phyloP scores from a whole-genome alignment of 2,329 filamentous ascomycete species.

The Calcarisporium arbuscula region DNA sequence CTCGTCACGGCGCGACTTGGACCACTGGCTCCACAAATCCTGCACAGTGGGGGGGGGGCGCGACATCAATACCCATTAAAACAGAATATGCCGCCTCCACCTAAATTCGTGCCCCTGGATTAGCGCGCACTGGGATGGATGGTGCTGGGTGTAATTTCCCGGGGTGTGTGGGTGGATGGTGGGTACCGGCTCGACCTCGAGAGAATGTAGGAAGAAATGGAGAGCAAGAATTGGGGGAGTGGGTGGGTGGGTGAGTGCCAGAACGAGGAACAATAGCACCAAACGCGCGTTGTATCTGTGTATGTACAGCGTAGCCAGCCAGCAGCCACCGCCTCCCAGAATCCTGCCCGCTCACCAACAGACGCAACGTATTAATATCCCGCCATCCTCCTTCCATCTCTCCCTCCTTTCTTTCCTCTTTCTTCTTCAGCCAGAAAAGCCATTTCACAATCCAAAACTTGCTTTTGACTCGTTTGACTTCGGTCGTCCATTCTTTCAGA shows the following conservation, averaged over 20 bases:
- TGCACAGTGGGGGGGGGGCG: too few relatives aligned
- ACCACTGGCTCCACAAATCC: too few relatives aligned
- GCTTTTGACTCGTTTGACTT: constrained; percentile 43
- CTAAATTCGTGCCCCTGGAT: constrained; percentile 11
- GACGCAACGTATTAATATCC: constrained; percentile 39
- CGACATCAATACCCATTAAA: too few relatives aligned
- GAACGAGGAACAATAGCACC: neutral
- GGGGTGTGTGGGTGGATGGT: constrained; percentile 5
- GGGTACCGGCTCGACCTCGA: too few relatives aligned
- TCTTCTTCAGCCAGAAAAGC: constrained; percentile 38
- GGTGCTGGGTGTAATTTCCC: constrained; percentile 15
- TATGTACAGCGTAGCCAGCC: too few relatives aligned
- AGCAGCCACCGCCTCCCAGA: too few relatives aligned
- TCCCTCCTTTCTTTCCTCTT: constrained; percentile 16
- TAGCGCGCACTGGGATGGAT: constrained; percentile 8
- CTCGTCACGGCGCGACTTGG: too few relatives aligned
- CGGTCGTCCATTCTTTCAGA: constrained; percentile 52
- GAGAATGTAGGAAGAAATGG: neutral
- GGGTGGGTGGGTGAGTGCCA: constrained; percentile 4
- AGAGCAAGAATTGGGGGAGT: neutral
- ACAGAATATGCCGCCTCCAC: constrained; percentile 10
- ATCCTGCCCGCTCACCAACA: too few relatives aligned
- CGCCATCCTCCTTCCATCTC: constrained; percentile 25
- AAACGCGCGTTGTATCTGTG: too few relatives aligned
- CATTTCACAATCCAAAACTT: constrained; percentile 27